Evolutionary conservation across 257 asterid species (phyloP).

Genomic region (Cordia subcordata): DNA sequence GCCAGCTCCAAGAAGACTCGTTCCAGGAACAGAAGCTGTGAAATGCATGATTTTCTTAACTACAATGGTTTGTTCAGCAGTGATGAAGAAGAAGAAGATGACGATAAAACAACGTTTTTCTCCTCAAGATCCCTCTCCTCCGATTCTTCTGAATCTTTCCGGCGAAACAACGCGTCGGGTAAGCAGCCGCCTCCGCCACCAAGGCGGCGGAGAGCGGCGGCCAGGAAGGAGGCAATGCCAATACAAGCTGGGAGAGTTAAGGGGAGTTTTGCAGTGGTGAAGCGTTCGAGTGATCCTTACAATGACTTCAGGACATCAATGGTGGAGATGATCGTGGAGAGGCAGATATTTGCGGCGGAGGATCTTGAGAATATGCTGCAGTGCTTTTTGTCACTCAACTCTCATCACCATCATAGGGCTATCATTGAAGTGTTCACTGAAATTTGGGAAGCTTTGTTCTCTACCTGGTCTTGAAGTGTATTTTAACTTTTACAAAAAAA

Average conservation of each 20-base stretch:
- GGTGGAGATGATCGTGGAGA: constrained; percentile 39
- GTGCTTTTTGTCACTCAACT: constrained; percentile 27
- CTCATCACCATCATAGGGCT: constrained; percentile 24
- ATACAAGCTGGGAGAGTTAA: constrained; percentile 10
- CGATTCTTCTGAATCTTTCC: constrained; percentile 16
- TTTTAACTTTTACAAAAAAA: no score
- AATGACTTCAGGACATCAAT: constrained; percentile 36
- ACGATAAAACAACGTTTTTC: constrained; percentile 9
- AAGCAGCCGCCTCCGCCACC: not conserved
- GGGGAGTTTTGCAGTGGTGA: constrained; percentile 31
- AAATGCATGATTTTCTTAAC: constrained; percentile 13
- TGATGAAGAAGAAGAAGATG: constrained; percentile 13
- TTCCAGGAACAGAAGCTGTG: constrained; percentile 7
- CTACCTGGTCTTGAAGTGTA: constrained; percentile 4
- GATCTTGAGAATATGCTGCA: constrained; percentile 30
- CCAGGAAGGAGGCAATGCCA: not conserved
- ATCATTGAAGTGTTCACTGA: constrained; percentile 28
- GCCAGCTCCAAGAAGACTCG: constrained; percentile 5
- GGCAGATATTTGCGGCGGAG: constrained; percentile 17
- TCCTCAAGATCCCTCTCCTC: constrained; percentile 12
- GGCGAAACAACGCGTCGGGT: not conserved
- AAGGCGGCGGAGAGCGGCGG: constrained; percentile 1
- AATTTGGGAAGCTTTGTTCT: constrained; percentile 33
- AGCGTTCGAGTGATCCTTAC: constrained; percentile 35
- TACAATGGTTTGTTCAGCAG: constrained; percentile 26